Conservation (phyloP, 192 early-diverging fungal genomes). For the Paraglomus occultum region DNA sequence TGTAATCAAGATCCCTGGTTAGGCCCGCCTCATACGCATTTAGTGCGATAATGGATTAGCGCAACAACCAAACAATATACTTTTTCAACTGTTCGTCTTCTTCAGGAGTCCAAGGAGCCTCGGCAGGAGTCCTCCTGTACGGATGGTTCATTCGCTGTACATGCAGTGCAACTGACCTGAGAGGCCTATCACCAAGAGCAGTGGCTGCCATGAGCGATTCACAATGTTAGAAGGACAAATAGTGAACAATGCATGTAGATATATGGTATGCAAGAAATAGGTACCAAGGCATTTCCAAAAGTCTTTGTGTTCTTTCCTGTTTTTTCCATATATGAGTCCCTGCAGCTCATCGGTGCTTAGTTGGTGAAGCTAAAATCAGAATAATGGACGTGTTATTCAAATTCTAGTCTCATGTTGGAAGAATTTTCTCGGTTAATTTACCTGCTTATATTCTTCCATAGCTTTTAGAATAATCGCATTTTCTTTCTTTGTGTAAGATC, state of each 20-base stretch:
- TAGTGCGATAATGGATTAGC: neutral
- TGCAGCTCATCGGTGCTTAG: neutral
- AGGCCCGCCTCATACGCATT: neutral
- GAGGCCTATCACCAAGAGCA: slow-evolving; percentile 28
- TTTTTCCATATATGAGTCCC: neutral
- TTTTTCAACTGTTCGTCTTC: slow-evolving; percentile 31
- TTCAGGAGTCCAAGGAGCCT: slow-evolving; percentile 34
- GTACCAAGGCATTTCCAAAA: slow-evolving; percentile 38
- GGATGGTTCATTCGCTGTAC: slow-evolving; percentile 33
- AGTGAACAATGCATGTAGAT: neutral
- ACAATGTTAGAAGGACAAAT: neutral
- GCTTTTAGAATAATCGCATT: slow-evolving; percentile 22
- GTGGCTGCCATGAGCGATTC: slow-evolving; percentile 26
- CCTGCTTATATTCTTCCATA: slow-evolving; percentile 29
- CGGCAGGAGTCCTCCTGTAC: slow-evolving; percentile 35
- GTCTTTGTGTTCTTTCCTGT: slow-evolving; percentile 29
- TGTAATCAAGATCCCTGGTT: neutral
- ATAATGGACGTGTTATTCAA: neutral
- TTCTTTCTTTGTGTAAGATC: slow-evolving; percentile 25
- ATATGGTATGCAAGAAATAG: neutral
- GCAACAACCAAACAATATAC: neutral
- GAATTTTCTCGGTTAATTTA: slow-evolving; percentile 17
- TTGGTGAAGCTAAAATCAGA: neutral
- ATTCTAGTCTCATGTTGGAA: slow-evolving; percentile 14
- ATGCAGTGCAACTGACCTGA: slow-evolving; percentile 33